Conservation (phyloP, 768 basidiomycete genomes). For the Psilocybe cyanescens region DNA sequence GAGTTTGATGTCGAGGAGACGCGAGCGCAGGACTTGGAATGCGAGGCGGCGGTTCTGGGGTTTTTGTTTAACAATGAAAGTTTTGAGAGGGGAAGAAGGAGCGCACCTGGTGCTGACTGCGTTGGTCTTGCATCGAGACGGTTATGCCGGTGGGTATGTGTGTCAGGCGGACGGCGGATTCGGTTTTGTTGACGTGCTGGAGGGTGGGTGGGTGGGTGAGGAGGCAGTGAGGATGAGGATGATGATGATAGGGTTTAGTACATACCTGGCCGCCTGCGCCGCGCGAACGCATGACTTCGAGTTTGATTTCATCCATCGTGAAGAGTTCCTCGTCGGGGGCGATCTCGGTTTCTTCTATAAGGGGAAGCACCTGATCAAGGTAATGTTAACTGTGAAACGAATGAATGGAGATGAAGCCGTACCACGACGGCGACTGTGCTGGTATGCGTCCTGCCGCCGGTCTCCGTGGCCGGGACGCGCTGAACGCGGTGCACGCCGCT, state of each 20-base stretch:
- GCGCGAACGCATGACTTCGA: conserved; percentile 96
- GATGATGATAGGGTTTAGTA: too few species aligned
- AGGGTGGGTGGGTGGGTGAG: neutral
- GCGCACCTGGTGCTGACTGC: conserved; percentile 91
- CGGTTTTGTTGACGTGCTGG: conserved; percentile 98
- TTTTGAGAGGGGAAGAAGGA: neutral
- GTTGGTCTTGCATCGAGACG: conserved; percentile 98
- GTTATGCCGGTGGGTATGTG: conserved; percentile 93
- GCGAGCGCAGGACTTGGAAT: conserved; percentile 85
- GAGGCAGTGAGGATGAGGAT: neutral
- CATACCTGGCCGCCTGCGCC: conserved; percentile 94
- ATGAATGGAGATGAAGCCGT: conserved; percentile 29
- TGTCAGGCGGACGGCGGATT: conserved; percentile 94
- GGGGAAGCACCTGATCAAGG: conserved; percentile 72
- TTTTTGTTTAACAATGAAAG: neutral
- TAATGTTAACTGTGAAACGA: neutral
- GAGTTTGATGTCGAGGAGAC: conserved; percentile 83
- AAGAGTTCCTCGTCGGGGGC: conserved; percentile 66
- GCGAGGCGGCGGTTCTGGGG: conserved; percentile 89
- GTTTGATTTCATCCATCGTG: conserved; percentile 80
- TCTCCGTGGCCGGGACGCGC: conserved; percentile 89
- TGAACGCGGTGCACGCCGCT: conserved; percentile 97
- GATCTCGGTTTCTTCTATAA: conserved; percentile 65
- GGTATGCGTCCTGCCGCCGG: conserved; percentile 87
- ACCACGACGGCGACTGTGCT: conserved; percentile 90